phyloP scores from a whole-genome alignment of 75 land plant genomes.

The Chamaecyparis obtusa region DNA sequence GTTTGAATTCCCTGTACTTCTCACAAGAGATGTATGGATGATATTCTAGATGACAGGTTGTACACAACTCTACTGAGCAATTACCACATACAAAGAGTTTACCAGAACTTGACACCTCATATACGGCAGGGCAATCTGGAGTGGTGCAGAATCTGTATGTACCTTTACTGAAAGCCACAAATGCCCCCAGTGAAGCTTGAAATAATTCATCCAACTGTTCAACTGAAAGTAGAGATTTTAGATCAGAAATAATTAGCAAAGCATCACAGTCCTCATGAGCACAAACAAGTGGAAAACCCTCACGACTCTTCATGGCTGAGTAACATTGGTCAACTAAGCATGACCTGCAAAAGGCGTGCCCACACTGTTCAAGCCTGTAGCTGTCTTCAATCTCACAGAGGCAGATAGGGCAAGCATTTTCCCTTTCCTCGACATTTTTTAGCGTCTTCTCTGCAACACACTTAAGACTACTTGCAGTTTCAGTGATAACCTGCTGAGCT shows the following conservation, averaged over 20 bases:
- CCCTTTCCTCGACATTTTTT: slow-evolving; percentile 13
- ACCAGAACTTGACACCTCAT: slow-evolving; percentile 28
- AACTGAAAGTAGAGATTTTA: slow-evolving; percentile 36
- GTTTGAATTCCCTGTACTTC: slow-evolving; percentile 61
- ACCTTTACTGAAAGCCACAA: slow-evolving; percentile 58
- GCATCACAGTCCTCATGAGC: slow-evolving; percentile 36
- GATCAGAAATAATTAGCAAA: slow-evolving; percentile 42
- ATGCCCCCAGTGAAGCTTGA: slow-evolving; percentile 68
- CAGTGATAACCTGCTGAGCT: slow-evolving; percentile 40
- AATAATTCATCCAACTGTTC: slow-evolving; percentile 74
- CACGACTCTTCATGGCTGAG: slow-evolving; percentile 53
- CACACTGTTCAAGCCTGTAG: slow-evolving; percentile 56
- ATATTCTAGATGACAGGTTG: slow-evolving; percentile 66
- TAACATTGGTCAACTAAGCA: slow-evolving; percentile 69
- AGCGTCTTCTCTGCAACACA: background rate
- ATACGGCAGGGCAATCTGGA: slow-evolving; percentile 83
- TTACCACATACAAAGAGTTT: slow-evolving; percentile 63
- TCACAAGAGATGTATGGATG: slow-evolving; percentile 69
- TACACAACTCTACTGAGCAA: slow-evolving; percentile 63
- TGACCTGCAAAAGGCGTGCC: slow-evolving; percentile 53
- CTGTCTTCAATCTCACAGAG: slow-evolving; percentile 71
- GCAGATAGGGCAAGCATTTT: slow-evolving; percentile 62
- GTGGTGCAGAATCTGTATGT: slow-evolving; percentile 69
- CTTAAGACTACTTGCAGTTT: slow-evolving; percentile 22
- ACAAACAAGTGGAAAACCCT: slow-evolving; percentile 68